phyloP scores from a whole-genome alignment of 768 basidiomycete genomes.

The Boletales sp. region DNA sequence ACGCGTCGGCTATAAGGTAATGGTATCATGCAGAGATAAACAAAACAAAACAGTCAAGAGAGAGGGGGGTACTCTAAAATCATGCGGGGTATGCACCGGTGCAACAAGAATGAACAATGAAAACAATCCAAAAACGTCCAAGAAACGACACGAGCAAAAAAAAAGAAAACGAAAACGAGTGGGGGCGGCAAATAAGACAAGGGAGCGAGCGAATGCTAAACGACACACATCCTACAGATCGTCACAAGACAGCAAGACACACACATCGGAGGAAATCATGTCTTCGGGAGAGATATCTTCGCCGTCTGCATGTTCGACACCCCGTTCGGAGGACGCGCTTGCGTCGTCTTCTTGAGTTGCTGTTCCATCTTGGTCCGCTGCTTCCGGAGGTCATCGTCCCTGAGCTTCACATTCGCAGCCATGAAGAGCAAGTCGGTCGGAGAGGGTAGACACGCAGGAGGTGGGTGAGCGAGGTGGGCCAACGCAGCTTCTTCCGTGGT shows the following conservation, averaged over 20 bases:
- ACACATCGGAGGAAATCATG: constrained; percentile 5
- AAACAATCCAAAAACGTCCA: not conserved
- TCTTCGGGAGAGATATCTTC: constrained; percentile 28
- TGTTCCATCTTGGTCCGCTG: constrained; percentile 72
- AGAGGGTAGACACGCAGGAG: constrained; percentile 50
- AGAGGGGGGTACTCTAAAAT: too few species aligned
- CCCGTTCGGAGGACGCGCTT: constrained; percentile 32
- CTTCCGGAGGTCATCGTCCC: constrained; percentile 76
- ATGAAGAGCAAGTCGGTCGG: constrained; percentile 60
- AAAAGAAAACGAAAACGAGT: not conserved
- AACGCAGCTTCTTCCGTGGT: constrained; percentile 46
- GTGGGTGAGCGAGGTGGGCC: constrained; percentile 47
- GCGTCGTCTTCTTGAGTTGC: constrained; percentile 61
- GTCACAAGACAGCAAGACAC: constrained; percentile 2
- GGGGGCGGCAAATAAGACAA: not conserved
- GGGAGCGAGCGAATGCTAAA: not conserved
- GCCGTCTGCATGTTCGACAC: constrained; percentile 22
- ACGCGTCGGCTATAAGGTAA: too few species aligned
- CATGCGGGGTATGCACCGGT: too few species aligned
- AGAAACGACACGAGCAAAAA: not conserved
- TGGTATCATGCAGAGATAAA: too few species aligned
- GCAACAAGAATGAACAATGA: not conserved
- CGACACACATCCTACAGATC: not conserved
- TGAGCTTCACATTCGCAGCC: constrained; percentile 62
- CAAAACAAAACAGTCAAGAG: too few species aligned